phyloP scores from a whole-genome alignment of 768 basidiomycete species.

The Lyophyllum shimeji region DNA sequence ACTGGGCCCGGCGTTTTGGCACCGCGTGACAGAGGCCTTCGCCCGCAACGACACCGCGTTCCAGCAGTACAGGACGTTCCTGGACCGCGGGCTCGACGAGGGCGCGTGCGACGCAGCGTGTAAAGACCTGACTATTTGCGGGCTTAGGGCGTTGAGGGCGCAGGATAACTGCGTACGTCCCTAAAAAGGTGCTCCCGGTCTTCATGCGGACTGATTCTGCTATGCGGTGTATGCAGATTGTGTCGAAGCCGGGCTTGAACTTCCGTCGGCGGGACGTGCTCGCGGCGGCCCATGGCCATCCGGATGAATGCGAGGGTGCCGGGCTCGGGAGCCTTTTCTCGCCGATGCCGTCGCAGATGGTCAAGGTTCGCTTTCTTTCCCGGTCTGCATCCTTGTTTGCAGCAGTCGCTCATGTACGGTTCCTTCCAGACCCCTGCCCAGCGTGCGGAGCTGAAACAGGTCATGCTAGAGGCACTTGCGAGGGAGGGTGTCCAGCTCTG shows the following conservation, averaged over 20 bases:
- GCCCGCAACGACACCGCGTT: conserved; percentile 44
- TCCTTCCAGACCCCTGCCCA: background rate
- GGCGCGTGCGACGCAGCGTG: conserved; percentile 35
- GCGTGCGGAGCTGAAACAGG: background rate
- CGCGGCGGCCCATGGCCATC: background rate
- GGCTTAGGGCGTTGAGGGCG: conserved; percentile 39
- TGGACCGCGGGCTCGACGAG: conserved; percentile 37
- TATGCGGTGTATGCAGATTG: too few relatives aligned
- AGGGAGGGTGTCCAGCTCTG: background rate
- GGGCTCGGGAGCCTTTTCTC: conserved; percentile 8
- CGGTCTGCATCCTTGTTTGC: background rate
- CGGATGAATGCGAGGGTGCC: conserved; percentile 9
- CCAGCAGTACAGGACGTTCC: conserved; percentile 44
- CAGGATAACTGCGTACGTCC: conserved; percentile 43
- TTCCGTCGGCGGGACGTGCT: too few relatives aligned
- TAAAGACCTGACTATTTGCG: conserved; percentile 41
- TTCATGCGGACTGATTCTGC: too few relatives aligned
- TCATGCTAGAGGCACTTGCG: background rate
- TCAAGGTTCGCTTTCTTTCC: background rate
- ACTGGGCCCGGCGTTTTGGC: conserved; percentile 59
- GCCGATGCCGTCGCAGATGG: background rate
- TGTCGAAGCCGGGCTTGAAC: too few relatives aligned
- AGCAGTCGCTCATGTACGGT: background rate
- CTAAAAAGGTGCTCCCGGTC: too few relatives aligned
- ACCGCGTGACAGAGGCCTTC: conserved; percentile 55